These are phyloP conservation scores for Sporisorium reilianum DNA, from an alignment of 1,284 basidiomycete species.

Conservation along the genomic window DNA sequence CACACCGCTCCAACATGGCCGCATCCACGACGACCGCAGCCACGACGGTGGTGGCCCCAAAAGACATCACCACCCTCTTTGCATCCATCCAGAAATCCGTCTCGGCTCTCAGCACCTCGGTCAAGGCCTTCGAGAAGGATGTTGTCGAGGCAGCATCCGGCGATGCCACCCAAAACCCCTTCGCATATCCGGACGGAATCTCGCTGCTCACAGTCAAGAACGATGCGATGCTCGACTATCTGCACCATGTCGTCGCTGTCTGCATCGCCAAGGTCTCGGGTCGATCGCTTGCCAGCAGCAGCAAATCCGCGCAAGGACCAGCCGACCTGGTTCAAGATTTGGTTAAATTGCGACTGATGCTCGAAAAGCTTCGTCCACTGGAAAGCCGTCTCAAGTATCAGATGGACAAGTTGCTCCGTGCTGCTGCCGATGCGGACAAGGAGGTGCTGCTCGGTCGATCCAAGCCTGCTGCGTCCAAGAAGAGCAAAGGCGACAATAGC, in stretches of 20 bases:
- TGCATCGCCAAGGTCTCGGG: constrained; percentile 53
- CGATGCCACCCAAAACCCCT: constrained; percentile 22
- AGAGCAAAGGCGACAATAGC: constrained; percentile 72
- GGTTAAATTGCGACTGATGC: constrained; percentile 56
- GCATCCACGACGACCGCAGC: constrained; percentile 4
- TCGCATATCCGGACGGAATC: constrained; percentile 76
- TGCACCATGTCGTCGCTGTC: constrained; percentile 83
- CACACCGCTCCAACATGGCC: constrained; percentile 11
- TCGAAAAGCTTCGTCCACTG: constrained; percentile 73
- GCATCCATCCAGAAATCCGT: constrained; percentile 34
- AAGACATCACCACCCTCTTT: constrained; percentile 28
- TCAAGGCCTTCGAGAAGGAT: constrained; percentile 38
- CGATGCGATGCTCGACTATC: constrained; percentile 84
- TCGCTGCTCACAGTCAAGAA: constrained; percentile 91
- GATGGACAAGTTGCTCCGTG: constrained; percentile 80
- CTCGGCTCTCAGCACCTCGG: constrained; percentile 31
- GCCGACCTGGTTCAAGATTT: constrained; percentile 54
- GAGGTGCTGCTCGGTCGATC: constrained; percentile 35
- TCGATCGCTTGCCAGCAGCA: constrained; percentile 36
- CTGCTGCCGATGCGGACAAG: constrained; percentile 54
- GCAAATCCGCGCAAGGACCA: constrained; percentile 12
- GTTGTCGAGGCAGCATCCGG: constrained; percentile 15
- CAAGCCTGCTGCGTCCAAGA: constrained; percentile 18
- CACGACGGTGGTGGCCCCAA: constrained; percentile 15
- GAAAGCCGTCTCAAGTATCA: constrained; percentile 92